A percentile compares a stretch with the other conserved stretches of the same genome.
Evolutionary conservation across 768 basidiomycete species (phyloP).

Genomic region (Lactarius tabidus): DNA sequence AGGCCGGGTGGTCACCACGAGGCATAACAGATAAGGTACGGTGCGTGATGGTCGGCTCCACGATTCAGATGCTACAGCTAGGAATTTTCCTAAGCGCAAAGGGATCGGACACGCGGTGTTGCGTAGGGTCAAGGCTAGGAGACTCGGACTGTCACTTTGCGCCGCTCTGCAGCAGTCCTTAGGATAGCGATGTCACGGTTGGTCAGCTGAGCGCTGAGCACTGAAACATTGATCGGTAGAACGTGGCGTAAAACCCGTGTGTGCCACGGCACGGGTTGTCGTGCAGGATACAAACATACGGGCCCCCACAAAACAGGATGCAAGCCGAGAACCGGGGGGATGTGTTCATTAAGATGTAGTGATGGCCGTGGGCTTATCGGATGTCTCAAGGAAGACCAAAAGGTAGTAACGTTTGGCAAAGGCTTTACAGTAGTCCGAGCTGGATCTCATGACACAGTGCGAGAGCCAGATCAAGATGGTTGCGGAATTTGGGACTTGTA

Average conservation of each 20-base stretch:
- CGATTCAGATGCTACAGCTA: background rate
- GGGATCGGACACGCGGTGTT: background rate
- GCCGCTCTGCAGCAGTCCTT: background rate
- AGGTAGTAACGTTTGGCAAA: background rate
- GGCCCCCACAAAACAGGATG: background rate
- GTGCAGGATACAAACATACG: background rate
- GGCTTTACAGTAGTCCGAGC: background rate
- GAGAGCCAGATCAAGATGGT: background rate
- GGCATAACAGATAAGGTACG: background rate
- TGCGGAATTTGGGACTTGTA: background rate
- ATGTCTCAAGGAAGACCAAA: background rate
- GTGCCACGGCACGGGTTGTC: background rate
- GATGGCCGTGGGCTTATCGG: background rate
- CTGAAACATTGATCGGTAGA: slow-evolving; percentile 10
- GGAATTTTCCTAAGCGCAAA: background rate
- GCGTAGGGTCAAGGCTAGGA: background rate
- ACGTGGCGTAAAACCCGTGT: background rate
- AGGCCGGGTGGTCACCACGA: background rate
- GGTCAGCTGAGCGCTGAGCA: background rate
- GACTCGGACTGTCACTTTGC: background rate
- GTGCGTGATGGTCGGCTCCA: background rate
- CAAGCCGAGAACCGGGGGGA: background rate
- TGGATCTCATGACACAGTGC: no score
- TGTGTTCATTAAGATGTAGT: background rate
- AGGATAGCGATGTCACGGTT: background rate